Evolutionary conservation across 352 stramenopile species (phyloP), one percentile per base, ranked within the genome.

Genomic region (Globisporangium okanoganense): DNA sequence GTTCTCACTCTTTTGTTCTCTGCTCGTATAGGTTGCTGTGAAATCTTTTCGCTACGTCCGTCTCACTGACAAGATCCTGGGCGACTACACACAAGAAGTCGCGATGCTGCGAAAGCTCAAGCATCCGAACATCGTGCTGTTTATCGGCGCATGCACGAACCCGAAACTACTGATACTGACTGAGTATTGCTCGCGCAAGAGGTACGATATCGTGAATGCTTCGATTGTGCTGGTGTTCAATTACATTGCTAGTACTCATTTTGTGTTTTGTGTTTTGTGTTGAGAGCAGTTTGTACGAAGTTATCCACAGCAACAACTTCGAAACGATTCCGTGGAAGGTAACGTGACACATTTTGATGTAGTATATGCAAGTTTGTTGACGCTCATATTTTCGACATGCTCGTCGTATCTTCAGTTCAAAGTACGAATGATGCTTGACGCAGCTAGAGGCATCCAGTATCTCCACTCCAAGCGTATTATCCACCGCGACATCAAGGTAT

Each of bases 321-420:
- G 70, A 88, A 49, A 89, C 80, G n/a, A 96, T 96, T 62, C 87
- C 87, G 41, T 96, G 85, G 85, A 90, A 94, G 83, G 87, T 95
- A 7, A 38, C 20, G 18, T 44, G 38, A 9, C 16, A 43, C 16
- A 2, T 1, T 18, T 44, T 22, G 14, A 18, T n/a, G 16, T 20
- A n/a, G 22, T 16, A 27, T 49, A 5, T 18, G 33, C n/a, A 7
- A 27, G 36, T 41, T n/a, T 65, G n/a, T 13, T 27, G 14, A 53
- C 13, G 16, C 25, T 25, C 3, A 24, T 22, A 25, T 62, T 58
- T 24, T 33, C 18, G 0, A 53, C 47, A 24, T 54, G 9, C 14
- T 35, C 13, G 6, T 40, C 6, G 16, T 36, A 36, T 40, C 14
- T 16, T 43, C 35, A 95, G 87, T 96, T 91, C 60, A 96, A 96